These are phyloP conservation scores for Penicillium malachiteum DNA, from an alignment of 495 filamentous ascomycete genomes.

Conservation along the genomic window DNA sequence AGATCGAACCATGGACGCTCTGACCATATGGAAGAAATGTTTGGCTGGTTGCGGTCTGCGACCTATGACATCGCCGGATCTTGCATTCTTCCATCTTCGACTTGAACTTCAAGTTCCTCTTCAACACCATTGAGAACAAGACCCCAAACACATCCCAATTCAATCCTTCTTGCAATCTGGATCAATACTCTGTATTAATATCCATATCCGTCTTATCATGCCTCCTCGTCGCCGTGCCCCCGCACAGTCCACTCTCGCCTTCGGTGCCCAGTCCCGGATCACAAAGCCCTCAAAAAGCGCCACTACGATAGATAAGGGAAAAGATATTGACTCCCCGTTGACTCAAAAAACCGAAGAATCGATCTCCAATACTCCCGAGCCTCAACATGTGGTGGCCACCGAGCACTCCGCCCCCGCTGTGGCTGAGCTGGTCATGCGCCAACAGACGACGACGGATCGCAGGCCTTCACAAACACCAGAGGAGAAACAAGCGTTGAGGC, in stretches of 20 bases:
- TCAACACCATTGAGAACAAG: background rate
- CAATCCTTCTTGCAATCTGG: background rate
- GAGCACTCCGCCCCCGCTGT: slow-evolving; percentile 39
- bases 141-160: background rate
- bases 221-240: slow-evolving; percentile 63
- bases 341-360: slow-evolving; percentile 36
- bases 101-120: background rate
- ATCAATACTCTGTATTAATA: background rate
- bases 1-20: background rate
- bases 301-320: slow-evolving; percentile 48
- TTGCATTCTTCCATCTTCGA: background rate
- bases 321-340: slow-evolving; percentile 37
- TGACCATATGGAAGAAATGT: background rate
- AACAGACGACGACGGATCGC: slow-evolving; percentile 39
- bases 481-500: slow-evolving; percentile 54
- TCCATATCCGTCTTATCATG: slow-evolving; percentile 47
- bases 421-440: slow-evolving; percentile 48
- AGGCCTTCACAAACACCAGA: slow-evolving; percentile 48
- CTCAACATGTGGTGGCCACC: slow-evolving; percentile 21
- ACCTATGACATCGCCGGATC: background rate
- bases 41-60: background rate
- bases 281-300: slow-evolving; percentile 63
- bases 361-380: slow-evolving; percentile 25
- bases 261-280: slow-evolving; percentile 64
- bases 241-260: slow-evolving; percentile 72